phyloP scores from a whole-genome alignment of 768 basidiomycete genomes.

The Epithele typhae region DNA sequence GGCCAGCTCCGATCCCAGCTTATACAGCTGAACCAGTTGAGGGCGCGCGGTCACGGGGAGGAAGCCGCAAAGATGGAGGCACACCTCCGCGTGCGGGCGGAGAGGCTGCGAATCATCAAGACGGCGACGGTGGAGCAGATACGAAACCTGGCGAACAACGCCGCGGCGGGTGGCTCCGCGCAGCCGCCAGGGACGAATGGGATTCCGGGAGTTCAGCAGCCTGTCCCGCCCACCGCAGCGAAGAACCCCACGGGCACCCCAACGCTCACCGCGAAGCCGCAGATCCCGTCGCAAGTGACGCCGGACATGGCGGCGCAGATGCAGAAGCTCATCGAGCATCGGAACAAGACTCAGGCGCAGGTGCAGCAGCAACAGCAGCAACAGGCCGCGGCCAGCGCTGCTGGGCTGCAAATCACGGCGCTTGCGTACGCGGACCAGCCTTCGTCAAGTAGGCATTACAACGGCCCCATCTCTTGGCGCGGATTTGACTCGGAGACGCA shows the following conservation, averaged over 20 bases:
- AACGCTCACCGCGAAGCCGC: neutral
- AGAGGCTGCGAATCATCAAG: too few relatives aligned
- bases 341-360: conserved; percentile 21
- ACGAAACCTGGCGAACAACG: too few relatives aligned
- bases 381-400: neutral
- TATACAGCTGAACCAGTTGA: too few relatives aligned
- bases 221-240: neutral
- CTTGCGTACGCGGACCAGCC: neutral
- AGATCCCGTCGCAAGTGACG: conserved; percentile 7
- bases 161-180: too few relatives aligned
- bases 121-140: too few relatives aligned
- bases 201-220: too few relatives aligned
- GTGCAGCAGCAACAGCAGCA: conserved; percentile 4
- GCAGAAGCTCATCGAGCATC: conserved; percentile 47
- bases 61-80: too few relatives aligned
- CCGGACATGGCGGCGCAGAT: conserved; percentile 35
- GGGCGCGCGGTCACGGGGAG: too few relatives aligned
- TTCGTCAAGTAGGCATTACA: conserved; percentile 1
- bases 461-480: conserved; percentile 43
- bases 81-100: too few relatives aligned
- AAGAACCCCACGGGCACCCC: neutral
- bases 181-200: too few relatives aligned
- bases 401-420: too few relatives aligned
- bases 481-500: conserved; percentile 32
- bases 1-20: too few relatives aligned